These are phyloP conservation scores for Austroboletus festivus DNA, from an alignment of 768 basidiomycete genomes.

Conservation along the genomic window DNA sequence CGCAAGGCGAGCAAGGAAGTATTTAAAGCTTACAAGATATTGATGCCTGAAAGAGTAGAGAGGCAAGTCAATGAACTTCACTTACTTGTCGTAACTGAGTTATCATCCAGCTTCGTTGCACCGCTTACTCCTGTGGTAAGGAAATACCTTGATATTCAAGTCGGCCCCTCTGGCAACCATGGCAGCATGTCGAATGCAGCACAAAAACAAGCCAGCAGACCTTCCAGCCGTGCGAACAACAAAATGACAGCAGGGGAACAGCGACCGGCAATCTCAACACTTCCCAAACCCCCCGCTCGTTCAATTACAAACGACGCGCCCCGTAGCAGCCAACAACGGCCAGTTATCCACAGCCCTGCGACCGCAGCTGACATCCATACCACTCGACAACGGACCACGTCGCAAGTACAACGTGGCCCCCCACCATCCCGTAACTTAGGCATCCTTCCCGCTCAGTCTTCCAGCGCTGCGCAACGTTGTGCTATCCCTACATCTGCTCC, in stretches of 20 bases:
- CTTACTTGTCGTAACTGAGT: slow-evolving; percentile 7
- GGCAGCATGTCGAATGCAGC: slow-evolving; percentile 4
- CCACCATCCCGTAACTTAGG: slow-evolving; percentile 16
- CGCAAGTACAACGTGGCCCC: slow-evolving; percentile 17
- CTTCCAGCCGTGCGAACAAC: slow-evolving; percentile 22
- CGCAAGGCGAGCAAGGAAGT: slow-evolving; percentile 65
- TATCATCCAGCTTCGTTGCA: slow-evolving; percentile 54
- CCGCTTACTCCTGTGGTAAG: slow-evolving; percentile 74
- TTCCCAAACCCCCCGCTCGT: slow-evolving; percentile 14
- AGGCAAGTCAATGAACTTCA: slow-evolving; percentile 41
- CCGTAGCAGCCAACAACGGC: slow-evolving; percentile 7
- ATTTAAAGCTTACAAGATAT: slow-evolving; percentile 70
- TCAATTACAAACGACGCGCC: background rate
- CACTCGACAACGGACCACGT: slow-evolving; percentile 17
- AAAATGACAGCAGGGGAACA: slow-evolving; percentile 7
- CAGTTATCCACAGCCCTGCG: background rate
- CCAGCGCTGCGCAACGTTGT: slow-evolving; percentile 19
- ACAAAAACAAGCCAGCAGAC: slow-evolving; percentile 22
- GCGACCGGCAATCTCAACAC: slow-evolving; percentile 7
- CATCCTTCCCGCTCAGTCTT: slow-evolving; percentile 11
- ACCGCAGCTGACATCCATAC: slow-evolving; percentile 4
- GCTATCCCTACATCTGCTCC: slow-evolving; percentile 11
- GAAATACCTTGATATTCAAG: slow-evolving; percentile 64
- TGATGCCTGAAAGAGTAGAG: slow-evolving; percentile 67
- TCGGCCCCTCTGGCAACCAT: background rate